Base-by-base conservation (phyloP, 768 basidiomycete genomes). In the Tylopilus intermedius region DNA sequence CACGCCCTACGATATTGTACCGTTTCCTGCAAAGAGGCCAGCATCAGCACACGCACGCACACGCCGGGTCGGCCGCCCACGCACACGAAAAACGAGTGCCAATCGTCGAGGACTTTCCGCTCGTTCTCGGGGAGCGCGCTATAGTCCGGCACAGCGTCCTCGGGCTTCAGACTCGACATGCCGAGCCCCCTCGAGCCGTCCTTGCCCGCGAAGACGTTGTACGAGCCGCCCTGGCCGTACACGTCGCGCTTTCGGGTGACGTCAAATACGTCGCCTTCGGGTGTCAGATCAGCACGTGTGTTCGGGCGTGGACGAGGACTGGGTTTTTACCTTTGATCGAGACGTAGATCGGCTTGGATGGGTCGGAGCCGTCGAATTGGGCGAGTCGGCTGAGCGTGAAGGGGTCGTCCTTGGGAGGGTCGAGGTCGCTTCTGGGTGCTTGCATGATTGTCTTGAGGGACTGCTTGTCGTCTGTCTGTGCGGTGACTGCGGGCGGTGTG, bases 181-280 rank as follows among this genome's bases (percentile, higher is more conserved):
- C 93, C 95, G 7, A 99, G 75, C 0, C 88, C 95, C 57, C 77
- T 82, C 8, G 91, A 94, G 0, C 85, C 95, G 63, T 99, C 95
- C 72, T 90, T 95, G 42, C 94, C 95, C 30, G 94, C 91, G 67
- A 98, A 97, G 21, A 95, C 71, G 58, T 81, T 79, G 70, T 94
- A 92, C 4, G 86, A 82, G 24, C 76, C 74, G 3, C 90, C 91
- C 2, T 79, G 75, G 2, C 95, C 95, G 62, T 99, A 99, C 59
- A 94, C 88, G 55, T 96, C 93, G 29, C 72, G 72, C 69, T 95
- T 97, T 54, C 74, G 73, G 0, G 87, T 74, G 8, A 99, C 95
- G 67, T 97, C 94, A 70, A 96, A 97, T 8, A 97, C 79, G 1
- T 84, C 86, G 44, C 94, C 56, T 38, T 7, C 9, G 7, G 30